Conservation (phyloP, 257 asterid genomes). For the Solanum bulbocastanum region DNA sequence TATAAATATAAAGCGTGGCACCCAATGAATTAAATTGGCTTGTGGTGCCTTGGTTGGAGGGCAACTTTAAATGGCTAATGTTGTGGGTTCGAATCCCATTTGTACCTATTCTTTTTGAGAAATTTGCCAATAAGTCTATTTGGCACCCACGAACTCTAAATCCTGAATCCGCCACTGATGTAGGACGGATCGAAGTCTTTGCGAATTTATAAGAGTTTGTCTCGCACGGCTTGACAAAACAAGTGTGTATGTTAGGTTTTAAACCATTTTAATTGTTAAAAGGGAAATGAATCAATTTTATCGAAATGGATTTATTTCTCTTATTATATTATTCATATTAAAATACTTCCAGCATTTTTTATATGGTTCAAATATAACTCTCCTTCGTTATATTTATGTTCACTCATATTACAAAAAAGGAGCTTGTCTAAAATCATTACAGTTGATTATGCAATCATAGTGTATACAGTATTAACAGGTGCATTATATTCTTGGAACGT, state of each 20-base stretch:
- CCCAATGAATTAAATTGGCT: no score
- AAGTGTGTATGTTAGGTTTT: background rate
- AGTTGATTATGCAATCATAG: background rate
- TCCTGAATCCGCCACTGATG: no score
- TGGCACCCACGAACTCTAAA: no score
- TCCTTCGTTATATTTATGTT: background rate
- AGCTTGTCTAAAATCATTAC: background rate
- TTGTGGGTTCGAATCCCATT: no score
- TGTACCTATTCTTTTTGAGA: no score
- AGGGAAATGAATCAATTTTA: background rate
- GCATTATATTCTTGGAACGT: background rate
- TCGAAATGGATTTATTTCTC: background rate
- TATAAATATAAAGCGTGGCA: no score
- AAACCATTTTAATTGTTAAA: background rate
- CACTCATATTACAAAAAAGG: background rate
- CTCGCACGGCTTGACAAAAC: no score
- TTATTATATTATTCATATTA: background rate
- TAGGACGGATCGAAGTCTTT: no score
- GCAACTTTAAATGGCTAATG: no score
- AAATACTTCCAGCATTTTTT: background rate
- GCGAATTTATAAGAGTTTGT: no score
- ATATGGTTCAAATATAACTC: background rate
- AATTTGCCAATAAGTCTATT: no score
- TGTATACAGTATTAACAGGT: background rate
- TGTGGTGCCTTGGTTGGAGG: no score